Evolutionary conservation across 1,284 basidiomycete species (phyloP).

Genomic region (Thelephora terrestris): DNA sequence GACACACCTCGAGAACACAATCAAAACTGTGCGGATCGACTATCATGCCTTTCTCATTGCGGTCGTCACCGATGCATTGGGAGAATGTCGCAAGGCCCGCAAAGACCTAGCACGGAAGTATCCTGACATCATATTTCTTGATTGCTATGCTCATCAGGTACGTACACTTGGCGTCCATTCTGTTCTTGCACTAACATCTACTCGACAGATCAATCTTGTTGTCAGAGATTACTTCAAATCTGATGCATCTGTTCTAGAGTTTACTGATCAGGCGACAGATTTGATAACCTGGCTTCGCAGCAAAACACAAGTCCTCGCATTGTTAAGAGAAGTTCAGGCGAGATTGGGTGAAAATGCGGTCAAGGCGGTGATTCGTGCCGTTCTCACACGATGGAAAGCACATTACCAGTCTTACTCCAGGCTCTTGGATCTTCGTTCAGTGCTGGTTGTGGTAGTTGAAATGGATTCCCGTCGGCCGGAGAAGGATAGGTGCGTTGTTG

Average conservation of each 20-base stretch:
- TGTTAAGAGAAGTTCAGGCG: constrained; percentile 14
- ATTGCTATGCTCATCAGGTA: constrained; percentile 32
- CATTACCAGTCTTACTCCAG: constrained; percentile 21
- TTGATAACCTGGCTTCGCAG: constrained; percentile 27
- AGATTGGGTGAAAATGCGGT: not conserved
- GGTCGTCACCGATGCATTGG: constrained; percentile 26
- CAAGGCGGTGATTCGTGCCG: constrained; percentile 18
- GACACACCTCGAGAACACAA: constrained; percentile 13
- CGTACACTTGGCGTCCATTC: too few relatives aligned
- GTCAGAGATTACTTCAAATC: constrained; percentile 29
- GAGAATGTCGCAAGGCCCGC: constrained; percentile 24
- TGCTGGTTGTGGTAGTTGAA: not conserved
- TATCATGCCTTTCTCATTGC: constrained; percentile 22
- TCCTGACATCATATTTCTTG: constrained; percentile 20
- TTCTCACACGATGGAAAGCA: constrained; percentile 28
- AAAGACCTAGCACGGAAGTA: constrained; percentile 12
- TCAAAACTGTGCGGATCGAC: constrained; percentile 11
- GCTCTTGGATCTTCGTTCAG: constrained; percentile 17
- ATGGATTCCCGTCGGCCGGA: not conserved
- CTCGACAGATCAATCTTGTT: constrained; percentile 27
- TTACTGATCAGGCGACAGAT: constrained; percentile 16
- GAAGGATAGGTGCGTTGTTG: not conserved
- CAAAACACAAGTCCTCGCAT: constrained; percentile 18
- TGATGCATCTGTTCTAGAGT: constrained; percentile 11
- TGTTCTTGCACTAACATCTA: too few relatives aligned